Base-by-base conservation (phyloP, 1,284 basidiomycete species). In the Cryptococcus jaspeensis region DNA sequence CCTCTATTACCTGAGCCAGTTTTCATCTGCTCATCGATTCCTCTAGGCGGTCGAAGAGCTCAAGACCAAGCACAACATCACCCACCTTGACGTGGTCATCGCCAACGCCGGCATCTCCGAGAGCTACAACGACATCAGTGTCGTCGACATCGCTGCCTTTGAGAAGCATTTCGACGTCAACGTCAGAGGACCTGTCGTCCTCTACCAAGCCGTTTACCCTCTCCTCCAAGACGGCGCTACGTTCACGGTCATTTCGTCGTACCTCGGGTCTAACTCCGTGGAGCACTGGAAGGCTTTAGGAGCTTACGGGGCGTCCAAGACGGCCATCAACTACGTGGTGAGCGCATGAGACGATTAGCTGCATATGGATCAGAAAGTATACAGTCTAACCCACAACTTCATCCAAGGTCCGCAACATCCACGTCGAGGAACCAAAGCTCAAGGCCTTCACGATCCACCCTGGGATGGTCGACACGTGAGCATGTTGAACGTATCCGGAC, bases 181-280 rank as follows among this genome's bases (percentile, higher is more conserved):
- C 38, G 52, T 58, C 42, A 53, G 50, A 12, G 65, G 56, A 1
- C 59, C 61, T 16, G 32, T 64, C 7, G 40, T 61, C 5, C 57
- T 67, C 5, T 67, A 60, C 58, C 61, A 64, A 49, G 65, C 65
- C 5, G 38, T 56, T 7, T 45, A 48, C 9, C 40, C 43, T 8
- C 37, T 67, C 11, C 35, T 62, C 32, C 16, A 53, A 20, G 43
- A 56, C 3, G 53, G 47, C 2, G 56, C 58, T 13, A 61, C 60
- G 35, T 67, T 64, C 35, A 50, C 61, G n/a, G 50, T 56, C 46
- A 59, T 67, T 40, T 63, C 61, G 11, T 60, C 61, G 8, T 55
- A 50, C 8, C 25, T 52, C 18, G 61, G 57, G 9, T 55, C 52
- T n/a, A n/a, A n/a, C n/a, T n/a, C n/a, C n/a, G n/a, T n/a, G n/a